These are phyloP conservation scores for Andrographis paniculata DNA, from an alignment of 305 asterid species.

Conservation along the genomic window DNA sequence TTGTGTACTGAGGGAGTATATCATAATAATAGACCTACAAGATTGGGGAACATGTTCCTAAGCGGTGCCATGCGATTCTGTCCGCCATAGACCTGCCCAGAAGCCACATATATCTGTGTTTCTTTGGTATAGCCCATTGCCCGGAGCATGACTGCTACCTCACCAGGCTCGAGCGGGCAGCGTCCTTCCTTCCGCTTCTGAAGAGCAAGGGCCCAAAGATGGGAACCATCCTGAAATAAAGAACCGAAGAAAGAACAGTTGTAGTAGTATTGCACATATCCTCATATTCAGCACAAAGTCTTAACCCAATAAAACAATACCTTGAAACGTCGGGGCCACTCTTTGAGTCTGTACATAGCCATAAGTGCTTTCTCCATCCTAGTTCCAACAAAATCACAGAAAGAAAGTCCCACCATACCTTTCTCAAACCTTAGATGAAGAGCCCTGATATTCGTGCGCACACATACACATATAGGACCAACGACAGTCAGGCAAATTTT, in stretches of 20 bases:
- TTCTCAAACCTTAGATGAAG: conserved; percentile 97
- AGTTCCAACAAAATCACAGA: conserved; percentile 95
- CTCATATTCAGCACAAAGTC: conserved; percentile 5
- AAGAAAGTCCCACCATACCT: conserved; percentile 99
- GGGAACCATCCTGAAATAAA: conserved; percentile 82
- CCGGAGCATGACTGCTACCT: conserved; percentile 80
- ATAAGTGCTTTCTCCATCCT: conserved; percentile 85
- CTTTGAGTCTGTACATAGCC: conserved; percentile 84
- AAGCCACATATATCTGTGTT: conserved; percentile 81
- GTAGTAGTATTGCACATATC: conserved; percentile 6
- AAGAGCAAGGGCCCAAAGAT: conserved; percentile 91
- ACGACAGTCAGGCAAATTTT: background rate
- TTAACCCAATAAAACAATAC: conserved; percentile 27
- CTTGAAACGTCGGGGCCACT: conserved; percentile 99
- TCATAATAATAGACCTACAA: conserved; percentile 54
- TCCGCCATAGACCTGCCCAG: conserved; percentile 93
- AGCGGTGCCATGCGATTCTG: conserved; percentile 77
- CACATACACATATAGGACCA: background rate
- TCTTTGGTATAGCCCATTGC: conserved; percentile 75
- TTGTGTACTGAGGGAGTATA: too few species aligned
- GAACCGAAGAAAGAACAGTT: conserved; percentile 17
- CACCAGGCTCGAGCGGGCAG: conserved; percentile 65
- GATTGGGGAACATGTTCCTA: conserved; percentile 83
- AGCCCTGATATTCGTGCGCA: conserved; percentile 87
- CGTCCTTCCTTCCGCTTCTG: conserved; percentile 36